These are phyloP conservation scores for Kurtzmaniella quercitrusa DNA, from an alignment of 1,139 yeast genomes.

Conservation along the genomic window DNA sequence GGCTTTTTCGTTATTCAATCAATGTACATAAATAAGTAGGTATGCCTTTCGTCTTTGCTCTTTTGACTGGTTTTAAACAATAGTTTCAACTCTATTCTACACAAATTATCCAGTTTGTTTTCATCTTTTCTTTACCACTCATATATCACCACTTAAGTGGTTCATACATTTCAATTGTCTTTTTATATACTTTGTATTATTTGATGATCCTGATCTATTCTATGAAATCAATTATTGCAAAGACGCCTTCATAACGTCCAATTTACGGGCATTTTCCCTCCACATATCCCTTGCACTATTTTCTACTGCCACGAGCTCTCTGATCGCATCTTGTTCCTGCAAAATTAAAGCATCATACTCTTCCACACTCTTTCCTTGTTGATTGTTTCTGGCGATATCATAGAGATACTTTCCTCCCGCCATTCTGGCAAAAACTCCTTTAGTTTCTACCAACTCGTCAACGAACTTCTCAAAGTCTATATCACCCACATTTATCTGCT, in stretches of 20 bases:
- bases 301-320: constrained; percentile 27
- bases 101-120: too few species aligned
- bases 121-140: too few species aligned
- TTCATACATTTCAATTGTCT: too few species aligned
- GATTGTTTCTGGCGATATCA: constrained; percentile 14
- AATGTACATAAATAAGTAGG: too few species aligned
- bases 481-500: constrained; percentile 14
- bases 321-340: constrained; percentile 21
- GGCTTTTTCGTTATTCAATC: too few species aligned
- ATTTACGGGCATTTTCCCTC: constrained; percentile 30
- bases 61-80: too few species aligned
- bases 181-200: not conserved
- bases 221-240: not conserved
- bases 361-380: constrained; percentile 17
- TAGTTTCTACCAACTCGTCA: constrained; percentile 22
- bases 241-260: constrained; percentile 22
- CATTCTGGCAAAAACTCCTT: constrained; percentile 19
- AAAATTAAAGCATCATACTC: constrained; percentile 34
- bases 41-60: too few species aligned
- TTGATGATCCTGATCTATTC: not conserved
- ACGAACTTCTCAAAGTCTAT: constrained; percentile 17
- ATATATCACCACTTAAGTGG: too few species aligned
- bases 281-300: constrained; percentile 31
- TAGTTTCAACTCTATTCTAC: too few species aligned
- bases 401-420: constrained; percentile 22